Percentiles rank a stretch among this genome's conserved stretches.
Conservation (phyloP, 139 green algal genomes). For the Tetradesmus obliquus region DNA sequence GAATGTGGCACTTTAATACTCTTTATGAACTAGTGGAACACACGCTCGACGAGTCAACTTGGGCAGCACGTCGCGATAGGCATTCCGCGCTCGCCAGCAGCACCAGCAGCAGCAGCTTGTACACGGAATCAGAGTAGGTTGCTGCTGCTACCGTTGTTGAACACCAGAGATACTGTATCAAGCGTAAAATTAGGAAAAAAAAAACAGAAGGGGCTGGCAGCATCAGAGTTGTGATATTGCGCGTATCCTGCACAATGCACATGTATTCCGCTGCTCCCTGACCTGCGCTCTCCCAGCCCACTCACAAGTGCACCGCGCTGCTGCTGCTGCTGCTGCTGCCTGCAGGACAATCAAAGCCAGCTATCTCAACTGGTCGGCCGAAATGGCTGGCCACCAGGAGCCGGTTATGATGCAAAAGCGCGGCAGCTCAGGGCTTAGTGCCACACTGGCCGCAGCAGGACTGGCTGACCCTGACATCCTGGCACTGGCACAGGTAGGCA, state of each 20-base stretch:
- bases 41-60: not conserved
- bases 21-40: not conserved
- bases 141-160: not conserved
- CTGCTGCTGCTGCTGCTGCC: no score
- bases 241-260: not conserved
- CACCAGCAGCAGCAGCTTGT: not conserved
- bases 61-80: not conserved
- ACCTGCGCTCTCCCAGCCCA: not conserved
- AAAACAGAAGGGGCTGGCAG: no score
- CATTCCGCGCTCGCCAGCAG: not conserved
- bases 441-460: not conserved
- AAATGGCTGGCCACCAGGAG: not conserved
- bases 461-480: conserved; percentile 26
- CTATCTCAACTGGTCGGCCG: not conserved
- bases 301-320: not conserved
- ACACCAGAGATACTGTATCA: no score
- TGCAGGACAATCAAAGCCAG: not conserved
- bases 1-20: not conserved
- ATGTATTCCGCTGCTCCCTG: not conserved
- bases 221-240: not conserved
- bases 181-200: no score
- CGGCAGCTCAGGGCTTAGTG: not conserved
- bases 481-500: conserved; percentile 6
- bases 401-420: not conserved
- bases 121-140: not conserved